phyloP scores from a whole-genome alignment of 768 basidiomycete genomes.

The Podaxis pistillaris region DNA sequence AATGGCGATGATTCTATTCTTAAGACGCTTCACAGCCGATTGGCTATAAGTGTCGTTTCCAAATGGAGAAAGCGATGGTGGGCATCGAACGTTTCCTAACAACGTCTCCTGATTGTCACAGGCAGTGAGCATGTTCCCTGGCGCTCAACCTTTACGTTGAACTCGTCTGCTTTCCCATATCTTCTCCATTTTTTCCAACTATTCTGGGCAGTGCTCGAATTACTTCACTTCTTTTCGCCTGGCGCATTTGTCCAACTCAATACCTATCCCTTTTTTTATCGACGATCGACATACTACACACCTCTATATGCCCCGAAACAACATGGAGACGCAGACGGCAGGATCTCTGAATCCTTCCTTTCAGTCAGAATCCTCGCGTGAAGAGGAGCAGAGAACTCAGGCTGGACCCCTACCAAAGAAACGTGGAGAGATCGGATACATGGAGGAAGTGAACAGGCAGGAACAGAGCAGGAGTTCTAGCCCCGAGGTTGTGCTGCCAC shows the following conservation, averaged over 20 bases:
- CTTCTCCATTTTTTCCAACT: not conserved
- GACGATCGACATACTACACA: not conserved
- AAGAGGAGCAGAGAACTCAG: constrained; percentile 37
- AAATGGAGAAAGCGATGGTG: not conserved
- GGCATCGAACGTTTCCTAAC: not conserved
- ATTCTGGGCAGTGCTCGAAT: constrained; percentile 6
- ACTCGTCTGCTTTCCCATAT: not conserved
- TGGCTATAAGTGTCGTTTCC: not conserved
- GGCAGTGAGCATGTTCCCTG: not conserved
- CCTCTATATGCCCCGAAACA: constrained; percentile 3
- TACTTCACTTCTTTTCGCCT: constrained; percentile 4
- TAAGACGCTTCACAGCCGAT: not conserved
- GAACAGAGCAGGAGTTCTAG: constrained; percentile 3
- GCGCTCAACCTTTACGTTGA: not conserved
- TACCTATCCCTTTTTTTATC: not conserved
- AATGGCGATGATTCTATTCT: not conserved
- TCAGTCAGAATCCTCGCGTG: not conserved
- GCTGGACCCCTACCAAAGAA: constrained; percentile 64
- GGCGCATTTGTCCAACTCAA: not conserved
- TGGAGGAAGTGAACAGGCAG: constrained; percentile 35
- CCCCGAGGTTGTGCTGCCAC: constrained; percentile 30
- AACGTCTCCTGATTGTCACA: constrained; percentile 8
- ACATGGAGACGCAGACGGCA: not conserved
- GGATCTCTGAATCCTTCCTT: not conserved
- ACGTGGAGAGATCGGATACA: constrained; percentile 65